A percentile compares a stretch with the other conserved stretches of the same genome.
Conservation (phyloP, 164 flowering plant species). For the Dillenia turbinata region DNA sequence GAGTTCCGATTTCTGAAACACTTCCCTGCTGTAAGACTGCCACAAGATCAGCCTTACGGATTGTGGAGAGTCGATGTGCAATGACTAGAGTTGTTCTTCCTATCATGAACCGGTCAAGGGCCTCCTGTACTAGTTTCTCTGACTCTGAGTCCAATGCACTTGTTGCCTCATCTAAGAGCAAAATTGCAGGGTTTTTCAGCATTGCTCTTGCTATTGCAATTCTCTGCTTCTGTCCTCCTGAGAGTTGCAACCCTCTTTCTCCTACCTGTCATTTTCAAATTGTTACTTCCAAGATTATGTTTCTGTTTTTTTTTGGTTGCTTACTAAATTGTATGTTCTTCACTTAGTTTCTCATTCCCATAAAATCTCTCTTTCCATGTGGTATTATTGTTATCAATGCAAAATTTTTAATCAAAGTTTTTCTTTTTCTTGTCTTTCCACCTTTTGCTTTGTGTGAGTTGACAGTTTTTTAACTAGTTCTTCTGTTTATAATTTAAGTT, state of each 20-base stretch:
- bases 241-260: constrained; percentile 93
- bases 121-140: constrained; percentile 93
- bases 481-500: no score
- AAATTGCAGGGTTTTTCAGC: constrained; percentile 95
- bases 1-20: constrained; percentile 85
- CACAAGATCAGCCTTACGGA: constrained; percentile 91
- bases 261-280: constrained; percentile 75
- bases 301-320: neutral
- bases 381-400: neutral
- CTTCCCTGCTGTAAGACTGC: constrained; percentile 92
- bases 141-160: constrained; percentile 97
- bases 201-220: constrained; percentile 97
- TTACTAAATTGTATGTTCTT: neutral
- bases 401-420: neutral
- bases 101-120: constrained; percentile 93
- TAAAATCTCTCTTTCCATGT: neutral
- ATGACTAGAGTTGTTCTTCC: constrained; percentile 96
- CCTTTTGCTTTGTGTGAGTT: no score
- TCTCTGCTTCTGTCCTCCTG: constrained; percentile 99
- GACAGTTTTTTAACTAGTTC: no score
- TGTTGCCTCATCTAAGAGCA: constrained; percentile 96
- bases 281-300: neutral
- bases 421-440: no score
- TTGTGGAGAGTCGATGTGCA: constrained; percentile 96
- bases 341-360: neutral